Conservation (phyloP, 2,329 filamentous ascomycete species). For the Hyphodiscus sp. region DNA sequence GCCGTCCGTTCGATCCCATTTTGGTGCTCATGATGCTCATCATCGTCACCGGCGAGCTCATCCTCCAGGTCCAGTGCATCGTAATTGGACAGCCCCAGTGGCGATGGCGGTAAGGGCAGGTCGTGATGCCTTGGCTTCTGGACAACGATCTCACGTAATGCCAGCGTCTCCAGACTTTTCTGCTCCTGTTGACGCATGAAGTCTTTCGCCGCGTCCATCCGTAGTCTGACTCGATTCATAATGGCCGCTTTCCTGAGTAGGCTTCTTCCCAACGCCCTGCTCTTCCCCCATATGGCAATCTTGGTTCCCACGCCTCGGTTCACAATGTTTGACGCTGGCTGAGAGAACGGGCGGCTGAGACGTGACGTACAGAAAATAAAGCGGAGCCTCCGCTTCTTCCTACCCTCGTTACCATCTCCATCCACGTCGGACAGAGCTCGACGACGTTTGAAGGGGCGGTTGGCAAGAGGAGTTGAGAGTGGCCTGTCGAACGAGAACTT, state of each 20-base stretch:
- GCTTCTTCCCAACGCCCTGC: conserved; percentile 40
- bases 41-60: conserved; percentile 13
- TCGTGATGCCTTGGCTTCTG: conserved; percentile 24
- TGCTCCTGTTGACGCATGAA: conserved; percentile 22
- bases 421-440: conserved; percentile 31
- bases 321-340: conserved; percentile 63
- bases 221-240: conserved; percentile 52
- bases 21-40: conserved; percentile 1
- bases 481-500: conserved; percentile 32
- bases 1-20: conserved; percentile 13
- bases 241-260: conserved; percentile 59
- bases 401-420: conserved; percentile 24
- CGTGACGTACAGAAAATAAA: conserved; percentile 61
- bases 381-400: conserved; percentile 62
- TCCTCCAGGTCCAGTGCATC: conserved; percentile 31
- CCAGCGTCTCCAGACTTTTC: conserved; percentile 16
- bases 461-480: conserved; percentile 14
- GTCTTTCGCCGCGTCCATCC: conserved; percentile 32
- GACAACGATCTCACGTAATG: conserved; percentile 22
- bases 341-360: conserved; percentile 62
- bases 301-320: conserved; percentile 44
- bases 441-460: conserved; percentile 27
- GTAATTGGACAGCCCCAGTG: conserved; percentile 30
- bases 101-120: conserved; percentile 25
- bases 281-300: conserved; percentile 38